Conservation (phyloP, 768 basidiomycete species). For the Panellus pusillus region DNA sequence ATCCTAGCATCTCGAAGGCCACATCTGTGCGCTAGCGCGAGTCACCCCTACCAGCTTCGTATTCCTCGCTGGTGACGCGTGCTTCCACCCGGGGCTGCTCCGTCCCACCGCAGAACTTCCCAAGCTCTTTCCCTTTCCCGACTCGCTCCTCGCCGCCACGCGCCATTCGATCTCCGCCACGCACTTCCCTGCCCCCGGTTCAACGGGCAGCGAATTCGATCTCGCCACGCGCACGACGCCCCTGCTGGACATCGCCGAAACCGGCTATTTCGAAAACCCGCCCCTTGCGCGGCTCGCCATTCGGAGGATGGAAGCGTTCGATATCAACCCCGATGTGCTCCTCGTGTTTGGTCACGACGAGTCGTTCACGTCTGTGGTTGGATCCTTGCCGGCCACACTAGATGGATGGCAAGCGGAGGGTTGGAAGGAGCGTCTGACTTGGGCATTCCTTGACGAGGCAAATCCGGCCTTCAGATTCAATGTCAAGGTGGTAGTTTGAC, state of each 20-base stretch:
- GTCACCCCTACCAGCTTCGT: constrained; percentile 23
- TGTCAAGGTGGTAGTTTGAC: not conserved
- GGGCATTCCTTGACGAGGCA: constrained; percentile 19
- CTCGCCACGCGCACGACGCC: constrained; percentile 9
- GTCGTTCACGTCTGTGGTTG: constrained; percentile 15
- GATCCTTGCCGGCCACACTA: constrained; percentile 12
- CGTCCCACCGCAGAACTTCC: constrained; percentile 24
- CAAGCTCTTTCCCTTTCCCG: constrained; percentile 17
- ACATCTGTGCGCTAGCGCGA: constrained; percentile 23
- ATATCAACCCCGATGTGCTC: constrained; percentile 21
- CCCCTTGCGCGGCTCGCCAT: constrained; percentile 11
- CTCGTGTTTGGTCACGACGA: constrained; percentile 22
- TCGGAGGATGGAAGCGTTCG: constrained; percentile 15
- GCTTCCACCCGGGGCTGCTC: constrained; percentile 24
- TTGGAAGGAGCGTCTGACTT: constrained; percentile 17
- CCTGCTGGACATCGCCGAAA: constrained; percentile 5
- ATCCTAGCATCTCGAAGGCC: constrained; percentile 21
- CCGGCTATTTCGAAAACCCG: constrained; percentile 9
- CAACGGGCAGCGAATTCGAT: constrained; percentile 3
- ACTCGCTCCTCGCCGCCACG: constrained; percentile 2
- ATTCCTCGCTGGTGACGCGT: constrained; percentile 24
- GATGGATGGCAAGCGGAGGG: constrained; percentile 23
- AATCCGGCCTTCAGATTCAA: constrained; percentile 10
- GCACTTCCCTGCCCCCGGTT: constrained; percentile 8
- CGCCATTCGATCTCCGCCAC: constrained; percentile 8